Base-by-base conservation (phyloP, 495 filamentous ascomycete species). In the Penicillium ucsense region DNA sequence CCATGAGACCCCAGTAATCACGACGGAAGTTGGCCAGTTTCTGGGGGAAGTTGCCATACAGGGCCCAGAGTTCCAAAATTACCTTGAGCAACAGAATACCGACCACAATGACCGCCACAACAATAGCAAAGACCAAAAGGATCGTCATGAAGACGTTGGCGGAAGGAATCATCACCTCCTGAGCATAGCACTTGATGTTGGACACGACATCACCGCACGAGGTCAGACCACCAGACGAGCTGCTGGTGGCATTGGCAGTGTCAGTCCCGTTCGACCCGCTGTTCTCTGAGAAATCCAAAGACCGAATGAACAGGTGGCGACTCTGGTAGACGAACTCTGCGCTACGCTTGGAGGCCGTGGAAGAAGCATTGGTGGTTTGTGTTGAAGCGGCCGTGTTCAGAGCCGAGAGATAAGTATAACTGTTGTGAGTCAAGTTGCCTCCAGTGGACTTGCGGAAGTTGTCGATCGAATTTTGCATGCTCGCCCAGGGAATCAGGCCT, bases 61-160 rank as follows among this genome's bases (percentile, higher is more conserved):
- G 70, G 6, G 89, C 85, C 92, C 92, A 98, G 20, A 80, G 64
- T 67, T 98, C 92, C 27, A 98, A 76, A 34, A 95, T 83, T 38
- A 96, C 82, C 67, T 98, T 98, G 59, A 97, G 73, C 3, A 96
- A 71, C 31, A 98, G 72, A 45, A 98, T 91, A 35, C 84, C 83
- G 20, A 95, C 89, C 30, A 82, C 82, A 51, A 98, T 87, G 6
- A 81, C 79, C 4, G 81, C 92, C 45, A 97, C 75, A 30, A 94
- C 77, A 52, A 95, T 90, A 49, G 86, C 85, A 47, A 92, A 94
- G 43, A 97, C 76, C 42, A 96, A 66, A 2, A 97, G 72, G 5
- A 95, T 81, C 1, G 92, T 95, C 91, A 98, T 94, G 67, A 98
- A 98, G 6, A 88, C 89, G 65, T 97, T 92, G 7, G 86, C 81